These are phyloP conservation scores for Fomitopsis schrenkii DNA, from an alignment of 1,284 basidiomycete genomes.

Conservation along the genomic window DNA sequence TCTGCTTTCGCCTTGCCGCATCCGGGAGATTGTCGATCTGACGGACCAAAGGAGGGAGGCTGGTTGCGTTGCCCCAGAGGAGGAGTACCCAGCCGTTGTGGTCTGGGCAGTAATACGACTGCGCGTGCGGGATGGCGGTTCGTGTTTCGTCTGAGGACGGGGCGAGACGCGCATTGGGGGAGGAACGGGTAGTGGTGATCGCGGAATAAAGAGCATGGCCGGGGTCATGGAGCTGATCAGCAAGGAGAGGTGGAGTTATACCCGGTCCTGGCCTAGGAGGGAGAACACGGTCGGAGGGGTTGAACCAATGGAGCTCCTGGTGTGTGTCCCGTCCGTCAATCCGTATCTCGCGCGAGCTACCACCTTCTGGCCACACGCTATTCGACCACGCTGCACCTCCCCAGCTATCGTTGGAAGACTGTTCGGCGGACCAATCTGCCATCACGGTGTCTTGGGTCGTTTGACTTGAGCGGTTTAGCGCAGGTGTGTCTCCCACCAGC, in stretches of 20 bases:
- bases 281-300: constrained; percentile 38
- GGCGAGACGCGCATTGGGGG: constrained; percentile 19
- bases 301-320: constrained; percentile 70
- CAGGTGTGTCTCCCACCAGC: constrained; percentile 32
- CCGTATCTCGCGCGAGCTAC: constrained; percentile 26
- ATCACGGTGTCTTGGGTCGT: constrained; percentile 1
- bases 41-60: constrained; percentile 53
- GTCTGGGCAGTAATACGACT: constrained; percentile 74
- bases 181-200: constrained; percentile 36
- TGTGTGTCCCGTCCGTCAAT: constrained; percentile 53
- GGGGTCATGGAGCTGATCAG: constrained; percentile 61
- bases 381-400: not conserved
- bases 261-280: constrained; percentile 59
- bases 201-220: constrained; percentile 69
- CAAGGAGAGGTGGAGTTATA: constrained; percentile 60
- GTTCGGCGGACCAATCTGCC: constrained; percentile 13
- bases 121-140: constrained; percentile 69
- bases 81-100: constrained; percentile 79
- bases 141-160: constrained; percentile 58
- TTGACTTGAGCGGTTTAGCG: constrained; percentile 3
- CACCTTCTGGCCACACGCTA: constrained; percentile 11
- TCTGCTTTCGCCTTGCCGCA: constrained; percentile 44
- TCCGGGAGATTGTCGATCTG: constrained; percentile 49
- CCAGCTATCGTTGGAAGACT: not conserved
- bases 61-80: constrained; percentile 56